Percentiles rank a stretch among this genome's conserved stretches.
Evolutionary conservation across 2,329 filamentous ascomycete genomes (phyloP).

Genomic region (Stachybotrys elegans): DNA sequence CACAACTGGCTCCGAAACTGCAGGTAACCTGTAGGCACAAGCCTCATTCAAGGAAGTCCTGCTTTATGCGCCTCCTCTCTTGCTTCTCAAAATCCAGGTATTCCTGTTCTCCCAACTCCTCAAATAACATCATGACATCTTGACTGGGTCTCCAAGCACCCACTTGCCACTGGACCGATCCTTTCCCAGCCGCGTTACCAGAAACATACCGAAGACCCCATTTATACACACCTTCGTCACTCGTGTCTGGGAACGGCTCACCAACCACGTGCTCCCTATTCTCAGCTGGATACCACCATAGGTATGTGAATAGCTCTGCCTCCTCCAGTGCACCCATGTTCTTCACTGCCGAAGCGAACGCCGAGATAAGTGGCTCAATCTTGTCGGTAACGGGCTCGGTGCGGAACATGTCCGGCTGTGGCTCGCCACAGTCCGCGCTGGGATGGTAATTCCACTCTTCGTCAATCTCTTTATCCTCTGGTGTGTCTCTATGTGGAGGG

Average conservation of each 20-base stretch:
- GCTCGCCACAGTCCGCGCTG: slow-evolving; percentile 6
- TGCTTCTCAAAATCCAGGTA: slow-evolving; percentile 15
- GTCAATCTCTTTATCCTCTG: not conserved
- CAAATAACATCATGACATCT: slow-evolving; percentile 13
- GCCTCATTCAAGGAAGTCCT: too few relatives aligned
- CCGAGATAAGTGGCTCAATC: slow-evolving; percentile 16
- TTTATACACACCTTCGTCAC: slow-evolving; percentile 9
- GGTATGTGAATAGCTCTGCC: slow-evolving; percentile 16
- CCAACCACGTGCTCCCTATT: slow-evolving; percentile 6
- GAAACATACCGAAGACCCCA: slow-evolving; percentile 15
- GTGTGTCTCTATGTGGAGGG: not conserved
- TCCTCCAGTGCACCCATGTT: slow-evolving; percentile 16
- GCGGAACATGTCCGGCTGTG: slow-evolving; percentile 14
- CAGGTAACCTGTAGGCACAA: too few relatives aligned
- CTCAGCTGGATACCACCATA: slow-evolving; percentile 16
- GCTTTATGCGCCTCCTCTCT: not conserved
- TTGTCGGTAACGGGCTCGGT: slow-evolving; percentile 11
- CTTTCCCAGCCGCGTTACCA: slow-evolving; percentile 7
- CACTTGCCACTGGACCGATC: slow-evolving; percentile 17
- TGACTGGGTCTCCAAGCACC: slow-evolving; percentile 16
- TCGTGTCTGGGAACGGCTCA: not conserved
- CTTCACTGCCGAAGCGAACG: slow-evolving; percentile 14
- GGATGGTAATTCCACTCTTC: slow-evolving; percentile 6
- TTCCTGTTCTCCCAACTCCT: slow-evolving; percentile 13
- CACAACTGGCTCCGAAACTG: too few relatives aligned